These are phyloP conservation scores for Aspergillus ellipticus DNA, from an alignment of 495 filamentous ascomycete genomes.

Conservation along the genomic window DNA sequence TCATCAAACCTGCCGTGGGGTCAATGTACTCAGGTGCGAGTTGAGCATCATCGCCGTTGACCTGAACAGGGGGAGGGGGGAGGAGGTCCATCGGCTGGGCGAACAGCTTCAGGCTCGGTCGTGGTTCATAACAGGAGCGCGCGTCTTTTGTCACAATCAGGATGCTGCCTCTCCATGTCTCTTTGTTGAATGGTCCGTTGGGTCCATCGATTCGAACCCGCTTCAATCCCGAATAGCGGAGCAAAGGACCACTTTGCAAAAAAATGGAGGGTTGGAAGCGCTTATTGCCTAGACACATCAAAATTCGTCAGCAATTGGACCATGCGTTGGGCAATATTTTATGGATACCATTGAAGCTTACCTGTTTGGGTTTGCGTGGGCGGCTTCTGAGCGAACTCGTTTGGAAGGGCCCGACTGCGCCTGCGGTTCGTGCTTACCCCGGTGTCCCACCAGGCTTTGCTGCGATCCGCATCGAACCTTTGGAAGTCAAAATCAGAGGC, in stretches of 20 bases:
- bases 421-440: conserved; percentile 32
- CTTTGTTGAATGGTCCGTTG: conserved; percentile 49
- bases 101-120: conserved; percentile 77
- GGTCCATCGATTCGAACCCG: conserved; percentile 33
- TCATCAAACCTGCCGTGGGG: conserved; percentile 80
- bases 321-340: neutral
- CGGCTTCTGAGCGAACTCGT: conserved; percentile 34
- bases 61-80: conserved; percentile 70
- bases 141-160: conserved; percentile 90
- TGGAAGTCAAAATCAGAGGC: conserved; percentile 43
- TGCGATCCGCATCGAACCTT: conserved; percentile 33
- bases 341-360: conserved; percentile 18
- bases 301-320: conserved; percentile 19
- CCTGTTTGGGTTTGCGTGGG: conserved; percentile 34
- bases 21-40: conserved; percentile 81
- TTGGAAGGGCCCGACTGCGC: conserved; percentile 40
- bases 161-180: conserved; percentile 88
- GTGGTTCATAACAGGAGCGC: conserved; percentile 73
- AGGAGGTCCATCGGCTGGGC: conserved; percentile 79
- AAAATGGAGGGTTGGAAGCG: conserved; percentile 79
- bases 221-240: conserved; percentile 81
- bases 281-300: conserved; percentile 47
- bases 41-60: conserved; percentile 57
- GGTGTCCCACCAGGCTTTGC: conserved; percentile 48
- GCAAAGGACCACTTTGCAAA: conserved; percentile 82